Base-by-base conservation (phyloP, 768 basidiomycete genomes). In the Tricholoma sp. region DNA sequence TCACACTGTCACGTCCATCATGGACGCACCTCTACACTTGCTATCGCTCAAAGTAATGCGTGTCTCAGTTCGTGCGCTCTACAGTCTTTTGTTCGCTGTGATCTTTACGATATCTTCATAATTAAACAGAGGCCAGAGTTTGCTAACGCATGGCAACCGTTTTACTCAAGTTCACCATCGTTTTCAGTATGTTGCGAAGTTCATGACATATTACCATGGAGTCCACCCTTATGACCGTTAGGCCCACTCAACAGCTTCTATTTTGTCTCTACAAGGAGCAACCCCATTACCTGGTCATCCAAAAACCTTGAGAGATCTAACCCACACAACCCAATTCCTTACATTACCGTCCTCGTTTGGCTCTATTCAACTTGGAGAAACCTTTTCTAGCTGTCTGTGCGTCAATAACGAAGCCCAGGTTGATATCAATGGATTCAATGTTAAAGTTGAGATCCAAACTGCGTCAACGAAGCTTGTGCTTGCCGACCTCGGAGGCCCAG, bases 371-470 rank as follows among this genome's bases (percentile, higher is more conserved):
- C 81, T 97, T 1, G 94, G 94, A 10, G 91, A 95, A 70, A 91
- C 89, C 0, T 94, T 97, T 65, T 82, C 86, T 1, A 85, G 89
- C 61, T 86, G 85, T 63, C 76, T 97, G 24, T 89, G 86, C 58
- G 77, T 96, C 56, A 89, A 91, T 66, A 94, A 94, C 67, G 88
- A 91, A 68, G 79, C 84, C 0, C 74, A 80, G 33, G 69, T 80
- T 5, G 79, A 81, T 2, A 76, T 95, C 10, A 78, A 85, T 50
- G 83, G 80, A 4, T 82, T 89, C 28, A 74, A 73, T 15, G 70
- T 94, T 56, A 82, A 79, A 61, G 80, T 94, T 34, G 94, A 97
- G 68, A 91, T 97, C 77, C 94, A 96, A 66, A 92, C 92, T 0
- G 79, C 80, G 1, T 83, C 80, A 6, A 74, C 82, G 31, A 93